Evolutionary conservation across 495 filamentous ascomycete genomes (phyloP).

Genomic region (Penicillium crystallinum): DNA sequence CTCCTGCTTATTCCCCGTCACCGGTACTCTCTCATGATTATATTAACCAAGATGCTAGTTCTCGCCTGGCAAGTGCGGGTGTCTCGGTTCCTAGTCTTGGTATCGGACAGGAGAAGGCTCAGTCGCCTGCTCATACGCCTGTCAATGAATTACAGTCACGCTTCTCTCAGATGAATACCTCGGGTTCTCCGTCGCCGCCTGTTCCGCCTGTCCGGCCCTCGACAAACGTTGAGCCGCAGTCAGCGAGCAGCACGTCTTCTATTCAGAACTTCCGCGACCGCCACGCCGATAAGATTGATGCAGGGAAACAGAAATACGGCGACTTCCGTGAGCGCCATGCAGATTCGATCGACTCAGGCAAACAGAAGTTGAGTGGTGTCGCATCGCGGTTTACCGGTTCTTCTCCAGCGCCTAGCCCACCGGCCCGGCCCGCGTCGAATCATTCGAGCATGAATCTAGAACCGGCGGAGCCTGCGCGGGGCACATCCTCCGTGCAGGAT

Average conservation of each 20-base stretch:
- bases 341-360: conserved; percentile 40
- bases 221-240: conserved; percentile 17
- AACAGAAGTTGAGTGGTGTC: neutral
- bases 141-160: conserved; percentile 64
- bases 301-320: conserved; percentile 55
- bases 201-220: conserved; percentile 46
- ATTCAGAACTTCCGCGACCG: conserved; percentile 61
- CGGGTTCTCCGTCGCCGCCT: conserved; percentile 18
- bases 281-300: conserved; percentile 67
- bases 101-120: conserved; percentile 46
- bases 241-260: conserved; percentile 33
- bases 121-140: conserved; percentile 24
- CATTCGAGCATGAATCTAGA: conserved; percentile 5
- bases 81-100: conserved; percentile 78
- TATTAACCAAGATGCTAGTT: conserved; percentile 65
- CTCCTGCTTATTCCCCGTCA: conserved; percentile 46
- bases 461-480: conserved; percentile 7
- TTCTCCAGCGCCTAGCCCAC: conserved; percentile 20
- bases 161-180: conserved; percentile 53
- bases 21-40: conserved; percentile 32
- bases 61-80: conserved; percentile 68
- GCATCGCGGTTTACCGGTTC: conserved; percentile 2
- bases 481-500: conserved; percentile 40
- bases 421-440: conserved; percentile 1
- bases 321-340: conserved; percentile 58